Evolutionary conservation across 805 yeast species (phyloP), one percentile per base, ranked within the genome.

Genomic region (Monosporozyma servazzii): DNA sequence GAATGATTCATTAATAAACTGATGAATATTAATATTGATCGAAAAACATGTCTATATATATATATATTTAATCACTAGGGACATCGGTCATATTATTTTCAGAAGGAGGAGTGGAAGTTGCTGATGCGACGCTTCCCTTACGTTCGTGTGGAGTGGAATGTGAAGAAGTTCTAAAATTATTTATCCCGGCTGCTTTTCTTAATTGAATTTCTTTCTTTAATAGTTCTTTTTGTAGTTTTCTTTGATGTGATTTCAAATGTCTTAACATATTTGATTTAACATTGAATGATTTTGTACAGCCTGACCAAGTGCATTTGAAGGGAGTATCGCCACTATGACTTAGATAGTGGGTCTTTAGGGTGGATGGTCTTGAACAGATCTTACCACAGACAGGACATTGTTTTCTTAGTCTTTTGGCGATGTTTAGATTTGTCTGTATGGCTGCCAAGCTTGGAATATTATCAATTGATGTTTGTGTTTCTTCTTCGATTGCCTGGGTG

Each of bases 261-360:
- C 96, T 74, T 5, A 84, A 80, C 81, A 88, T 80, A 62, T 88
- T 90, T 41, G 88, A 80, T 61, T 87, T 79, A 20, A 90, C 89
- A 17, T 84, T 79, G 63, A 88, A 88, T 3, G 76, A 60, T 59
- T 83, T 80, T 0, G 79, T 80, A 66, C 96, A 88, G 18, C 76
- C 78, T 0, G 70, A 70, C 80, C 86, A 83, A 15, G 71, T 65
- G 63, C 88, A 84, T 51, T 70, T 69, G 62, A 79, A 84, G 8
- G 89, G 89, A 57, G 82, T 83, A 60, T 82, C 88, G n/a, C 89
- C 89, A 0, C 88, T 83, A 64, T 88, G 96, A 6, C 86, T 84
- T 56, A 87, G 78, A 56, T 77, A 73, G 66, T 88, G 96, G 3
- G 90, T 88, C 55, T 82, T 84, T 51, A 88, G 71, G 1, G 93